Conservation (phyloP, 352 stramenopile species). For the Pythium sukuiense region DNA sequence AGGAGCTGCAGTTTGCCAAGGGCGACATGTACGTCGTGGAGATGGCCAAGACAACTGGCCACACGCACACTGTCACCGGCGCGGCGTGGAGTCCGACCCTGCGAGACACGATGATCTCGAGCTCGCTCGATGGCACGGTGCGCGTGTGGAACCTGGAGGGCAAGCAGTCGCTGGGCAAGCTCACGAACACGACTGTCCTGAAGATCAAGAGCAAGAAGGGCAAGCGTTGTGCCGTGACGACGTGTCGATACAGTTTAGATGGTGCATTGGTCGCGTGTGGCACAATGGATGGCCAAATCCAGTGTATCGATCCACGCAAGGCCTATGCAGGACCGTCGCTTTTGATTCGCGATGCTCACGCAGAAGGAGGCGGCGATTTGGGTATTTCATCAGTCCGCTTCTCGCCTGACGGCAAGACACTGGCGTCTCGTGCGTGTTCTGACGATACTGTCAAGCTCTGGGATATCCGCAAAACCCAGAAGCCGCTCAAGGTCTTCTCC, state of each 20-base stretch:
- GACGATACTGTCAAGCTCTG: slow-evolving; percentile 85
- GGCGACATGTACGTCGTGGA: slow-evolving; percentile 88
- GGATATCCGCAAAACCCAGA: slow-evolving; percentile 66
- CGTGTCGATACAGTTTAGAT: slow-evolving; percentile 69
- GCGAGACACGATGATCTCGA: slow-evolving; percentile 79
- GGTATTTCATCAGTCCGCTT: slow-evolving; percentile 76
- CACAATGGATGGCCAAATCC: slow-evolving; percentile 78
- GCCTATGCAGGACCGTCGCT: slow-evolving; percentile 62
- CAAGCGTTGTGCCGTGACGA: slow-evolving; percentile 69
- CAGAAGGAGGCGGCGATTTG: slow-evolving; percentile 65
- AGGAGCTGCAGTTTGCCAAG: slow-evolving; percentile 78
- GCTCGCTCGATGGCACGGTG: slow-evolving; percentile 77
- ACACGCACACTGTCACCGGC: slow-evolving; percentile 74
- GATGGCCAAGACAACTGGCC: slow-evolving; percentile 82
- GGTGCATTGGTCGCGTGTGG: slow-evolving; percentile 58
- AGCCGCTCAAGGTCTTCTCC: slow-evolving; percentile 62
- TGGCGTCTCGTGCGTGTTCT: slow-evolving; percentile 69
- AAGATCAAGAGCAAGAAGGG: slow-evolving; percentile 82
- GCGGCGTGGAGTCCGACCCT: slow-evolving; percentile 68
- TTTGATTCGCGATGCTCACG: slow-evolving; percentile 69
- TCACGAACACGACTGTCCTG: slow-evolving; percentile 81
- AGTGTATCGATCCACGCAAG: slow-evolving; percentile 75
- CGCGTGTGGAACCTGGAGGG: slow-evolving; percentile 72
- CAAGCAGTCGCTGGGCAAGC: slow-evolving; percentile 71
- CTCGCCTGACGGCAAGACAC: slow-evolving; percentile 56